These are phyloP conservation scores for Trypanosoma boissoni DNA, from an alignment of 208 protist species.

Conservation along the genomic window DNA sequence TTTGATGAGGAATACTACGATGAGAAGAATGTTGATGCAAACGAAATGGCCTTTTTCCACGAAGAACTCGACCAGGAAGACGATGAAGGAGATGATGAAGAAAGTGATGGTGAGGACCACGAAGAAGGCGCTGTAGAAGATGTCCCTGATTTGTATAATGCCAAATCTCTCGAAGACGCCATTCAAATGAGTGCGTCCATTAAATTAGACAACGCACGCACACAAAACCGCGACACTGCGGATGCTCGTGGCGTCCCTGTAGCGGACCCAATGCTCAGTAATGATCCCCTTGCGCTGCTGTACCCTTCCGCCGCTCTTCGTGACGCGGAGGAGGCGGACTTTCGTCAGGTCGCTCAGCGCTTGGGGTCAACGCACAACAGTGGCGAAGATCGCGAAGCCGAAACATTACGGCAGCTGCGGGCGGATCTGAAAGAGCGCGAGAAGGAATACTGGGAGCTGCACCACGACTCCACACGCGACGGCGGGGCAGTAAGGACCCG, in stretches of 20 bases:
- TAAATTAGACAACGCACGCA: no score
- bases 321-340: constrained; percentile 31
- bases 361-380: constrained; percentile 28
- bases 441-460: constrained; percentile 81
- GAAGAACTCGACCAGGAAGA: constrained; percentile 50
- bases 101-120: constrained; percentile 7
- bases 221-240: no score
- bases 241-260: no score
- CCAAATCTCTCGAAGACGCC: constrained; percentile 60
- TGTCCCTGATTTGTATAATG: constrained; percentile 49
- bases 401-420: constrained; percentile 43
- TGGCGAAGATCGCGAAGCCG: constrained; percentile 19
- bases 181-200: constrained; percentile 27
- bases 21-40: constrained; percentile 79
- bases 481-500: constrained; percentile 31
- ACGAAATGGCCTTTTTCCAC: constrained; percentile 87
- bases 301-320: constrained; percentile 58
- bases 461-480: constrained; percentile 49
- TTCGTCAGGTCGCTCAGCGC: constrained; percentile 28
- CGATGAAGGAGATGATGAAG: constrained; percentile 17
- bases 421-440: constrained; percentile 70
- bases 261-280: background rate
- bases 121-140: constrained; percentile 24
- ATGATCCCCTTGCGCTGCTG: constrained; percentile 46
- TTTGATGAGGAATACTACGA: constrained; percentile 89